phyloP scores from a whole-genome alignment of 1,284 basidiomycete genomes.

The Kwoniella shivajii region DNA sequence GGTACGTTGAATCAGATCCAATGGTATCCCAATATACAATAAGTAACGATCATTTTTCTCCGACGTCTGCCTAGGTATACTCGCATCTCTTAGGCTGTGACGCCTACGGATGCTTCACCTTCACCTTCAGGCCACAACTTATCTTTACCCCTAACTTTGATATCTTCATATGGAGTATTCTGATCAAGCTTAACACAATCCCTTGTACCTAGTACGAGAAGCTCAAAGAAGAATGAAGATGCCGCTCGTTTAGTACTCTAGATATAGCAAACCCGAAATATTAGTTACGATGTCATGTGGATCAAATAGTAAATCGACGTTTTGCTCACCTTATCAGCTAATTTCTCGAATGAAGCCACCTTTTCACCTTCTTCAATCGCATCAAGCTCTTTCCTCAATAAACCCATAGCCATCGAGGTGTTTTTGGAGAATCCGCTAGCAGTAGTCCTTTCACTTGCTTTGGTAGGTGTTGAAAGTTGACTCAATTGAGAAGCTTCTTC shows the following conservation, averaged over 20 bases:
- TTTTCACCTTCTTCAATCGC: constrained; percentile 57
- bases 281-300: neutral
- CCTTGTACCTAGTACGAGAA: constrained; percentile 88
- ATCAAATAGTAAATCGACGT: constrained; percentile 1
- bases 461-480: constrained; percentile 31
- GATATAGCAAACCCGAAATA: neutral
- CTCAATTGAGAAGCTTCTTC: constrained; percentile 23
- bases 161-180: constrained; percentile 74
- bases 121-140: constrained; percentile 60
- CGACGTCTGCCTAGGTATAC: neutral
- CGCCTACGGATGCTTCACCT: neutral
- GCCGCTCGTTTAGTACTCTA: constrained; percentile 87
- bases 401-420: constrained; percentile 82
- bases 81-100: constrained; percentile 3
- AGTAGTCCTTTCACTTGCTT: constrained; percentile 16
- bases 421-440: constrained; percentile 76
- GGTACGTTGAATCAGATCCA: too few relatives aligned
- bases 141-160: constrained; percentile 78
- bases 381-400: constrained; percentile 76
- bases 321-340: constrained; percentile 69
- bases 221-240: constrained; percentile 95
- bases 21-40: too few relatives aligned
- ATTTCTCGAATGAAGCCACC: constrained; percentile 69
- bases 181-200: constrained; percentile 85
- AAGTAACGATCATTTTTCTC: too few relatives aligned